Percentiles rank a stretch among this genome's conserved stretches.
These are phyloP conservation scores for Carnegiea gigantea DNA, from an alignment of 179 eudicot genomes.

Conservation along the genomic window DNA sequence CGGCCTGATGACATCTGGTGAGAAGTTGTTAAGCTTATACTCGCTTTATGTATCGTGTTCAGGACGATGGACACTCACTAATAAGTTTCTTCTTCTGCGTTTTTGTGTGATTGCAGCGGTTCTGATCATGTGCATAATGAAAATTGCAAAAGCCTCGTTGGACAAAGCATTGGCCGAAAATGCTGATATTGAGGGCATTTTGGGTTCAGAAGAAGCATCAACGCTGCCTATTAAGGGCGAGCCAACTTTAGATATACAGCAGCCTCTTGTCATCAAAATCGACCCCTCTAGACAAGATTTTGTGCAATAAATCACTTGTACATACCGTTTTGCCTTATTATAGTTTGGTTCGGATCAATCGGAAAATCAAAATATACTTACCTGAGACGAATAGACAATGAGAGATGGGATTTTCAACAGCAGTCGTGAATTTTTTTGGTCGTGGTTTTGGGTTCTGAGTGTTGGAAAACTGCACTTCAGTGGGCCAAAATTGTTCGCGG, in stretches of 20 bases:
- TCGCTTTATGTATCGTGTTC: background rate
- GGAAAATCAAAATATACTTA: background rate
- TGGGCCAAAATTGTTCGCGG: background rate
- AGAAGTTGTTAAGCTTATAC: slow-evolving; percentile 21
- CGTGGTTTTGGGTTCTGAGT: no score
- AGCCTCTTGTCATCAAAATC: slow-evolving; percentile 53
- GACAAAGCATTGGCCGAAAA: slow-evolving; percentile 67
- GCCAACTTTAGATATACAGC: slow-evolving; percentile 36
- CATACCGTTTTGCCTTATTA: slow-evolving; percentile 14
- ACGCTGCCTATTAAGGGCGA: slow-evolving; percentile 35
- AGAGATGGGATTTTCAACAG: no score
- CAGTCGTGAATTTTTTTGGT: no score
- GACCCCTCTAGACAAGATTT: slow-evolving; percentile 30
- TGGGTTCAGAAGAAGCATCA: slow-evolving; percentile 24
- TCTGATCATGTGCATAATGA: slow-evolving; percentile 46
- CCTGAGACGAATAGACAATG: no score
- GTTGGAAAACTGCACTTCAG: background rate
- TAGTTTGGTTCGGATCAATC: slow-evolving; percentile 7
- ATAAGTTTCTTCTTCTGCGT: background rate
- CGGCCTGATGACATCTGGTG: slow-evolving; percentile 76
- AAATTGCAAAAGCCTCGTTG: slow-evolving; percentile 62
- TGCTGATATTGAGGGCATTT: slow-evolving; percentile 35
- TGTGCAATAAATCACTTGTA: slow-evolving; percentile 32
- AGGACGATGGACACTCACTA: background rate
- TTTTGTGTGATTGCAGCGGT: slow-evolving; percentile 39